Conservation (phyloP, 176 grass and related monocot genomes). For the Metroxylon sagu region DNA sequence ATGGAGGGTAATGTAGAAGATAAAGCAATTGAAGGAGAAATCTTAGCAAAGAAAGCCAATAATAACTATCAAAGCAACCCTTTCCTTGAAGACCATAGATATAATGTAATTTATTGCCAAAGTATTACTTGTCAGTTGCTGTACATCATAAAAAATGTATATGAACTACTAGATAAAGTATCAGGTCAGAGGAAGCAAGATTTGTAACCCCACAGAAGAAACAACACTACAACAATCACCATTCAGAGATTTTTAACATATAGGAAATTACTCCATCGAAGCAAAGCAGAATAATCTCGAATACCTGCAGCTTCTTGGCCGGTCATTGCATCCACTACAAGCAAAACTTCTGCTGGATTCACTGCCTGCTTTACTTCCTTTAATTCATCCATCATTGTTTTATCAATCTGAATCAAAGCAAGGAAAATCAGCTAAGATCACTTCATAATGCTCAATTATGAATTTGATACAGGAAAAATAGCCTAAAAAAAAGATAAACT, state of each 20-base stretch:
- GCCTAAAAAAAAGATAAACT: background rate
- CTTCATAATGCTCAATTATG: background rate
- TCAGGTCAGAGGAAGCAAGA: too few relatives aligned
- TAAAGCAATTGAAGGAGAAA: constrained; percentile 11
- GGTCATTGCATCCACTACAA: constrained; percentile 99
- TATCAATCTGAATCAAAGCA: constrained; percentile 61
- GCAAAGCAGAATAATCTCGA: background rate
- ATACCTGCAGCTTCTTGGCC: constrained; percentile 98
- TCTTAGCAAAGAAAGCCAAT: background rate
- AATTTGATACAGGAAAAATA: background rate
- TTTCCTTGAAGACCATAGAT: too few relatives aligned
- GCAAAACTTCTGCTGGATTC: constrained; percentile 87
- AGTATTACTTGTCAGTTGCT: too few relatives aligned
- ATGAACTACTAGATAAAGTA: too few relatives aligned
- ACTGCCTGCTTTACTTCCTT: constrained; percentile 86
- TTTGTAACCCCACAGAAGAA: background rate
- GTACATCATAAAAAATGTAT: too few relatives aligned
- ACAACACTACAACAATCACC: background rate
- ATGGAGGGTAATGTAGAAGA: constrained; percentile 4
- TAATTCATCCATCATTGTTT: constrained; percentile 93
- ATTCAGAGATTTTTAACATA: background rate
- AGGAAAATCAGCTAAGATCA: constrained; percentile 4
- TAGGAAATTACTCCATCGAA: background rate
- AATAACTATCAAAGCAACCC: too few relatives aligned
- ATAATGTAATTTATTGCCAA: too few relatives aligned